A percentile compares a stretch with the other conserved stretches of the same genome.
Conservation (phyloP, 2,329 filamentous ascomycete genomes). For the Aureobasidium sp. region DNA sequence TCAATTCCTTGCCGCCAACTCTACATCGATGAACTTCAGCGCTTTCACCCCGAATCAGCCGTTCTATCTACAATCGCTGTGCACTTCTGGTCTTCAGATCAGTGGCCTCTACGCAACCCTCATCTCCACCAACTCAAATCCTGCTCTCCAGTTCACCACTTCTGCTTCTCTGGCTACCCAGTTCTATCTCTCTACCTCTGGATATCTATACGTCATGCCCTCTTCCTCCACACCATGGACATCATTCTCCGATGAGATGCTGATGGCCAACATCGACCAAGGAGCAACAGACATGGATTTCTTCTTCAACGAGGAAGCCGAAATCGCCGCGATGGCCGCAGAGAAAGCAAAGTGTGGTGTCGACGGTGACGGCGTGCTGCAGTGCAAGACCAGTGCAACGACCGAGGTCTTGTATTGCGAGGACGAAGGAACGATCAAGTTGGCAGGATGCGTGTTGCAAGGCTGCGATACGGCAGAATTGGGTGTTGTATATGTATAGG, state of each 20-base stretch:
- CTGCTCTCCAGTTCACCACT: background rate
- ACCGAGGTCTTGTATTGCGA: background rate
- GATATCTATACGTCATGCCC: background rate
- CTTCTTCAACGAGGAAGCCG: slow-evolving; percentile 28
- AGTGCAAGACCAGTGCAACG: background rate
- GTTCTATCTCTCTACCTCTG: background rate
- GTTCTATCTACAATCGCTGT: background rate
- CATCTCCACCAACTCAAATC: background rate
- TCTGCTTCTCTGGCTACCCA: background rate
- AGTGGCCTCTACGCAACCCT: background rate
- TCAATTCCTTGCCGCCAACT: background rate
- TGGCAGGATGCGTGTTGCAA: background rate
- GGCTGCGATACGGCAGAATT: background rate
- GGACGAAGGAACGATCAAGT: background rate
- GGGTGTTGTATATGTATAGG: background rate
- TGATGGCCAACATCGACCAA: slow-evolving; percentile 30
- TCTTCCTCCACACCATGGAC: background rate
- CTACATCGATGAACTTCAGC: background rate
- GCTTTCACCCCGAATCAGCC: background rate
- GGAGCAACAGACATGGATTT: slow-evolving; percentile 34
- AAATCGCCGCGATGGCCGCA: slow-evolving; percentile 20
- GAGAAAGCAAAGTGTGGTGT: background rate
- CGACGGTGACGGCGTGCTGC: background rate
- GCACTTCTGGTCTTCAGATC: background rate
- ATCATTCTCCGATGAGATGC: background rate